Percentiles rank a stretch among this genome's conserved stretches.
Conservation (phyloP, 441 rosid genomes). For the Aleurites moluccanus region DNA sequence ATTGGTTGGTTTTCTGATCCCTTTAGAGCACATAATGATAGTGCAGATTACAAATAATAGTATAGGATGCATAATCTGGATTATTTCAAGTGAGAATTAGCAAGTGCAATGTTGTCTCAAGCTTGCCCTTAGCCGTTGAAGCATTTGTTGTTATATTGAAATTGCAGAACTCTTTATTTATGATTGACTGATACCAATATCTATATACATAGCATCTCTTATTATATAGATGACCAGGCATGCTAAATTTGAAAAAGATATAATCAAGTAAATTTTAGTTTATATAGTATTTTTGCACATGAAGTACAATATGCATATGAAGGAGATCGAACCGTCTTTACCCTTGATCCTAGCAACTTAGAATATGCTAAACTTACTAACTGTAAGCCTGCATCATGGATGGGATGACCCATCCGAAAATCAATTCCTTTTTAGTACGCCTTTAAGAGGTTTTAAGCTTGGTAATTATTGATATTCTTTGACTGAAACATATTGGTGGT, state of each 20-base stretch:
- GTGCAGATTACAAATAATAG: slow-evolving; percentile 3
- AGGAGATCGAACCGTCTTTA: background rate
- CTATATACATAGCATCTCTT: background rate
- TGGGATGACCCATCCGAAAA: background rate
- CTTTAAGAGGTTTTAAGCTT: no score
- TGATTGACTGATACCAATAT: background rate
- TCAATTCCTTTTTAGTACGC: background rate
- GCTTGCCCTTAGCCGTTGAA: background rate
- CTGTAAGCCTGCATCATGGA: background rate
- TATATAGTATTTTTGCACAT: background rate
- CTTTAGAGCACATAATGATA: background rate
- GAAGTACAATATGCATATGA: background rate
- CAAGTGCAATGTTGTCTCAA: no score
- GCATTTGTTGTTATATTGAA: background rate
- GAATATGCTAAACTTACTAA: background rate
- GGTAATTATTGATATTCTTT: background rate
- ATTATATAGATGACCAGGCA: background rate
- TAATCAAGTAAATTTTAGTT: background rate
- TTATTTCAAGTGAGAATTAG: background rate
- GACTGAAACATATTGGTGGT: background rate
- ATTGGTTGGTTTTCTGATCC: slow-evolving; percentile 58
- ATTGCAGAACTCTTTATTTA: background rate
- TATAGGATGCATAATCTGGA: background rate
- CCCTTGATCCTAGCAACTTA: background rate
- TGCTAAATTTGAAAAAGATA: background rate